These are phyloP conservation scores for Rhynchospora breviuscula DNA, from an alignment of 176 grass and related monocot genomes.

Conservation along the genomic window DNA sequence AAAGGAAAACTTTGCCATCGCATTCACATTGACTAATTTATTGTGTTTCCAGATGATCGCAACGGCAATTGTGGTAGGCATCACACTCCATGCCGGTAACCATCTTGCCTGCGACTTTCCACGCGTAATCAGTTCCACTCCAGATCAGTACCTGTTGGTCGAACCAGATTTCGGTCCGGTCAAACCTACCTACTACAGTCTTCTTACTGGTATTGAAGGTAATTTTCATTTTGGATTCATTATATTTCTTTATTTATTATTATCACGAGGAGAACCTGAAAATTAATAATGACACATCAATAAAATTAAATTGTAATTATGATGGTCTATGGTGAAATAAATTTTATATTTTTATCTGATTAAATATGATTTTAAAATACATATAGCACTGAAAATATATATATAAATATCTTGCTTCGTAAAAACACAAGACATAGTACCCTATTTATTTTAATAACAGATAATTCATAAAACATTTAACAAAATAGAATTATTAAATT, in stretches of 20 bases:
- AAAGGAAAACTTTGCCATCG: background rate
- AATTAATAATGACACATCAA: too few relatives aligned
- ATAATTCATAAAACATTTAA: background rate
- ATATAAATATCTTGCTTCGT: too few relatives aligned
- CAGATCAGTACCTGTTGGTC: constrained; percentile 61
- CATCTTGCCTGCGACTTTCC: constrained; percentile 96
- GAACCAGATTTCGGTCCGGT: constrained; percentile 46
- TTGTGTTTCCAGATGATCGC: constrained; percentile 62
- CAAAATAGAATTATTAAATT: background rate
- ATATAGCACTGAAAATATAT: too few relatives aligned
- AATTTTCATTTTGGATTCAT: background rate
- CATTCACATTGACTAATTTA: background rate
- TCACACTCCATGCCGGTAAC: constrained; percentile 89
- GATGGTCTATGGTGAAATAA: too few relatives aligned
- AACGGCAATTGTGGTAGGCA: constrained; percentile 81
- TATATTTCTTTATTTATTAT: background rate
- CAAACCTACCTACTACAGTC: constrained; percentile 51
- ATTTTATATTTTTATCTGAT: too few relatives aligned
- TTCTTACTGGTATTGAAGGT: constrained; percentile 60
- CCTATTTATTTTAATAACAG: too few relatives aligned
- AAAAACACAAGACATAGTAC: too few relatives aligned
- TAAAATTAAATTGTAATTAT: too few relatives aligned
- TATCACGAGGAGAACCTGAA: too few relatives aligned
- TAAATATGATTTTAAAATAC: too few relatives aligned
- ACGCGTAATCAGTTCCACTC: constrained; percentile 47